A percentile compares a stretch with the other conserved stretches of the same genome.
phyloP scores from a whole-genome alignment of 306 rosid species.

The Arachis stenosperma region DNA sequence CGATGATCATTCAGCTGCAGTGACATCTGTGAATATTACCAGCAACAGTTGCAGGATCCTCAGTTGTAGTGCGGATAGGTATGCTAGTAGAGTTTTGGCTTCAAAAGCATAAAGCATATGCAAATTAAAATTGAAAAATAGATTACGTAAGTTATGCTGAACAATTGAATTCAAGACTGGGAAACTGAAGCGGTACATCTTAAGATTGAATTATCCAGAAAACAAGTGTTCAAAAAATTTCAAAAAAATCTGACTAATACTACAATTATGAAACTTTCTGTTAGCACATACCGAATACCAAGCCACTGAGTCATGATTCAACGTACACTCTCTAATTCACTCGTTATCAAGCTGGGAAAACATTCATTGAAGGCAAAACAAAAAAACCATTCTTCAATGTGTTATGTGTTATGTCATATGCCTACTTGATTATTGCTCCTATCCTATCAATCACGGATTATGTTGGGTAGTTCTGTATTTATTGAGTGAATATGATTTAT shows the following conservation, averaged over 20 bases:
- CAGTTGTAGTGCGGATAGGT: conserved; percentile 83
- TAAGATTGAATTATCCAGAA: no score
- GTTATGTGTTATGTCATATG: conserved; percentile 4
- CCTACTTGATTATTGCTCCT: background rate
- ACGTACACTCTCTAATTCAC: background rate
- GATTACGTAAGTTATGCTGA: conserved; percentile 16
- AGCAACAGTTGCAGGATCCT: conserved; percentile 55
- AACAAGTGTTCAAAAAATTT: no score
- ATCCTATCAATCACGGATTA: background rate
- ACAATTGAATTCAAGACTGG: conserved; percentile 15
- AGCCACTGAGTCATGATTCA: background rate
- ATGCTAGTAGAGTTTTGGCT: conserved; percentile 34
- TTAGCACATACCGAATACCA: no score
- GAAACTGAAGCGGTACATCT: background rate
- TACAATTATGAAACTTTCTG: no score
- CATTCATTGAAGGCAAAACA: conserved; percentile 20
- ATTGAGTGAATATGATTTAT: no score
- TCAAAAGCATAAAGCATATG: conserved; percentile 28
- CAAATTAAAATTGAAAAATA: conserved; percentile 9
- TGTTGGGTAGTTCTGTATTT: conserved; percentile 14
- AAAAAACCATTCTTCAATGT: conserved; percentile 5
- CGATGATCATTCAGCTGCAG: conserved; percentile 75
- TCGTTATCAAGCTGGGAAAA: conserved; percentile 14
- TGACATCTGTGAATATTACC: conserved; percentile 65
- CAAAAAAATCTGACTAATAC: no score